Base-by-base conservation (phyloP, 2,329 filamentous ascomycete species). In the Cryphonectria nitschkei region DNA sequence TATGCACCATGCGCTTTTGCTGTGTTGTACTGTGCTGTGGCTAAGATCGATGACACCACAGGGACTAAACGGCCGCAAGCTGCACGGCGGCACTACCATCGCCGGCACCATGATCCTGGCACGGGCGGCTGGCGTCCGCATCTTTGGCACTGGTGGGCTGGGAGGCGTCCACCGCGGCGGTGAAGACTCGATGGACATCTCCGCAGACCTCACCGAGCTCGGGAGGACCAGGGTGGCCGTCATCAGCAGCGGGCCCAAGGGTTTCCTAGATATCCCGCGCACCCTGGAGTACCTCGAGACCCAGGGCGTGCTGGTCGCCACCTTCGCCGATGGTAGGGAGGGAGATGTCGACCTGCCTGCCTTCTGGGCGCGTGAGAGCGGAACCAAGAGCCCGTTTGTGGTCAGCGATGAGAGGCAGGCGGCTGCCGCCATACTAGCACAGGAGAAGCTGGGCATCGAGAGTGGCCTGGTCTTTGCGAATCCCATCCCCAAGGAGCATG, bases 141-240 rank as follows among this genome's bases (percentile, higher is more conserved):
- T 99, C 65, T 98, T 99, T 81, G 96, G 94, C 37, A 99, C 96
- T 7, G 96, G 96, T 62, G 96, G 96, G 16, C 88, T 99, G 5
- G 95, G 96, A 69, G 96, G 96, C 71, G 96, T 99, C 34, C 96
- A 99, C 80, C 90, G 95, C 61, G 95, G 93, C 68, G 96, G 90
- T 64, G 92, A 98, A 79, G 87, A 87, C 75, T 93, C 92, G 9
- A 92, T 98, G 90, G 96, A 99, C 79, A 89, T 99, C 73, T 98
- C 95, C 72, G 95, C 96, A 56, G 96, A 99, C 81, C 86, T 99
- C 72, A 98, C 93, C 4, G 96, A 98, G 84, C 88, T 99, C 66
- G 95, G 96, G 22, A 88, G 94, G 70, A 98, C 95, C 9, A 89
- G 93, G 14, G 91, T 99, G 67, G 92, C 95, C 37, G 95, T 99